Evolutionary conservation across 2,329 filamentous ascomycete species (phyloP), one percentile per base, ranked within the genome.

Genomic region (Paracoccidioides lutzii): DNA sequence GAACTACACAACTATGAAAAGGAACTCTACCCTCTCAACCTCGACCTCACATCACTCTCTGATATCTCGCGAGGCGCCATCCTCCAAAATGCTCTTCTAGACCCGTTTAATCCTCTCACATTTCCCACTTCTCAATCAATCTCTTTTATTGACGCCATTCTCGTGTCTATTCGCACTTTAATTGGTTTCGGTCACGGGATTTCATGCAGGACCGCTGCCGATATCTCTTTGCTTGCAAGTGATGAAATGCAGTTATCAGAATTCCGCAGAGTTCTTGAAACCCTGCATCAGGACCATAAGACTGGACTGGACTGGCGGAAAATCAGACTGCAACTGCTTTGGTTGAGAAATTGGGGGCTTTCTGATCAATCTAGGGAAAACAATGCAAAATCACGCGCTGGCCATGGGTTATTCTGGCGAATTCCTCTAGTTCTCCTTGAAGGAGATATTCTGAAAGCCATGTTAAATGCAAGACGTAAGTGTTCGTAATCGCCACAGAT

Each of bases 321-420:
- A 7, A 72, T 76, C 22, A 73, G 81, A 52, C 65, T 70, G 6
- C 76, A 77, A 59, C 60, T 85, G 10, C 67, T 82, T 6, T 84
- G 81, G 81, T 72, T 84, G 5, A 80, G 78, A 69, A 75, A 77
- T 59, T 84, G 82, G 82, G 76, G 75, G 30, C 65, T 71, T 48
- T 59, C 62, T 28, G 46, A 55, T 14, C 56, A 57, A 15, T 54
- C 60, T 5, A 53, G 60, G 12, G 65, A 52, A 15, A 57, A 59
- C 51, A 58, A 64, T 28, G 37, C 37, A 6, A 58, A 65, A 49
- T 66, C 63, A 40, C 61, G 67, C 28, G 62, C 66, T 38, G 75
- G 73, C 33, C 67, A 69, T 58, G 73, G 74, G 15, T 60, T 75
- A 40, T 75, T 76, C 52, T 79, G 80, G 55, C 75, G 73, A 60